Base-by-base conservation (phyloP, 768 basidiomycete species). In the Amanita thiersii region DNA sequence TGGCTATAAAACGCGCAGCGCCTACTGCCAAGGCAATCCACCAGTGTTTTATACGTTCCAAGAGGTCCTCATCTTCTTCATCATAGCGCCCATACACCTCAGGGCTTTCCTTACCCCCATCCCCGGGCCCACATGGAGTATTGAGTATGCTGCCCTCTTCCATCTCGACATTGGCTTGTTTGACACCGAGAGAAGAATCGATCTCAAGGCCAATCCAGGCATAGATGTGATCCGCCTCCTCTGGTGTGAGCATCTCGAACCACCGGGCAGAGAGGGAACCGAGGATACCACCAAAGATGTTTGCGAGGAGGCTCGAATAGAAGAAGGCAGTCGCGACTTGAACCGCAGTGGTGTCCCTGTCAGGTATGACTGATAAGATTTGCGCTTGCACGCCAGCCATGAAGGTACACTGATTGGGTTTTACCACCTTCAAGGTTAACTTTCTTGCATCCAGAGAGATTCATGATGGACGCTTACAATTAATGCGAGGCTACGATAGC, bases 321-420 rank as follows among this genome's bases (percentile, higher is more conserved):
- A 42, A 42, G 10, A 42, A 35, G 14, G 41, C 41, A 11, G 26
- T 42, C 15, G 26, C 23, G n/a, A 42, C n/a, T 19, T 42, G 33
- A 11, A 24, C 23, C 3, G 33, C 20, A 11, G 14, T 2, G 33
- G 25, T 34, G 15, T 10, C 32, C 14, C 29, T 14, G 32, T 9
- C n/a, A 30, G 11, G 24, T 6, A 34, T 11, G 20, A 42, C 26
- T 12, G 30, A 12, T 3, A 42, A 10, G 15, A 42, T 4, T 12
- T 42, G 41, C 14, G 33, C 41, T 35, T 42, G 41, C 8, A 42
- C 41, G 32, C 32, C 33, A 12, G 41, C 41, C 10, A 42, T 35
- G 33, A 42, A 34, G 21, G 33, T 42, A 15, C 32, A 35, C 41
- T 42, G 39, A 2, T 3, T 3, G n/a, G 28, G 11, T 20, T 33